A percentile compares a stretch with the other conserved stretches of the same genome.
Evolutionary conservation across 1,284 basidiomycete species (phyloP).

Genomic region (Hymenochaete sp.): DNA sequence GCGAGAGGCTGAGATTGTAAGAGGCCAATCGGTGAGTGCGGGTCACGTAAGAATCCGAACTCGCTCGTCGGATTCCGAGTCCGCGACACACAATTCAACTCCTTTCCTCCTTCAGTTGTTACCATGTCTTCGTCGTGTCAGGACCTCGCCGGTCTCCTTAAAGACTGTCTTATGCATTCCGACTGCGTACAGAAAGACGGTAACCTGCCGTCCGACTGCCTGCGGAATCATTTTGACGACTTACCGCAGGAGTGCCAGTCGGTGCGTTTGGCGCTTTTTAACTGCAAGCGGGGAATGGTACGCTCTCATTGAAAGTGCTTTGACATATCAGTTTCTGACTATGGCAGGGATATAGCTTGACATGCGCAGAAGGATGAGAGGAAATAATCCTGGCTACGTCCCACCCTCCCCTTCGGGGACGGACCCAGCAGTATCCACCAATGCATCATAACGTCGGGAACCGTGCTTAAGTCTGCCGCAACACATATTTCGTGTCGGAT

Average conservation of each 20-base stretch:
- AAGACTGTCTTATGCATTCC: constrained; percentile 69
- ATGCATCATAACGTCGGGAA: background rate
- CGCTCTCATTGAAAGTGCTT: constrained; percentile 24
- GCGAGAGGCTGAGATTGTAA: no score
- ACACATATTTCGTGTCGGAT: background rate
- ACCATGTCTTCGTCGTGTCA: constrained; percentile 74
- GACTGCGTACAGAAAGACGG: constrained; percentile 77
- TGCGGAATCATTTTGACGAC: constrained; percentile 61
- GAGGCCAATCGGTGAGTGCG: no score
- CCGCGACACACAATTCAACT: background rate
- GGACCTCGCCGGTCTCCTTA: constrained; percentile 63
- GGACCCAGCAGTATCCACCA: background rate
- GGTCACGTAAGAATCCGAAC: constrained; percentile 2
- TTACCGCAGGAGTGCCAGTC: constrained; percentile 70
- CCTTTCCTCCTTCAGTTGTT: constrained; percentile 6
- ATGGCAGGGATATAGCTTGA: no score
- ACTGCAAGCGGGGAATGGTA: constrained; percentile 85
- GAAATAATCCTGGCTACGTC: constrained; percentile 51
- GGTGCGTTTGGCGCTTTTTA: constrained; percentile 70
- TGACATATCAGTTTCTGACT: background rate
- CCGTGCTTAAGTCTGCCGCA: background rate
- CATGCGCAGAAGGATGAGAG: constrained; percentile 76
- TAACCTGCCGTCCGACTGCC: constrained; percentile 66
- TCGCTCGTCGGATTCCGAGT: background rate
- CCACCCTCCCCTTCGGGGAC: constrained; percentile 3